Evolutionary conservation across 768 basidiomycete species (phyloP).

Genomic region (Termitomyces titanicus): DNA sequence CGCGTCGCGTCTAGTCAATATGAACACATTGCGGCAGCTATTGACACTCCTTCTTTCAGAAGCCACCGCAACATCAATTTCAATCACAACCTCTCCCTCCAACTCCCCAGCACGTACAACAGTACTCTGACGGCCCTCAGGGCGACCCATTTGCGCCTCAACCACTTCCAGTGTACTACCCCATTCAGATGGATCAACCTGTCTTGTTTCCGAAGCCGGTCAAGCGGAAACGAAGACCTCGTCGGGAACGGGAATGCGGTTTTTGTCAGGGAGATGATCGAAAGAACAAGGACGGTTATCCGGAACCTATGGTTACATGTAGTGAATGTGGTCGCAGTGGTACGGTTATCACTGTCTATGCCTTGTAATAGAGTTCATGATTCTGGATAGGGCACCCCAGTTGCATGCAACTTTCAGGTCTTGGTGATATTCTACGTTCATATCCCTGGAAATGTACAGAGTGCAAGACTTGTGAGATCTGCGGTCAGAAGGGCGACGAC

Average conservation of each 20-base stretch:
- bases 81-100: slow-evolving; percentile 21
- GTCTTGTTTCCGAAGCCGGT: slow-evolving; percentile 40
- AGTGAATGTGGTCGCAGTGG: slow-evolving; percentile 82
- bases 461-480: slow-evolving; percentile 91
- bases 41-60: slow-evolving; percentile 25
- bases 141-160: slow-evolving; percentile 82
- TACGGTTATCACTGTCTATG: slow-evolving; percentile 28
- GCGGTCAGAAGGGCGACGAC: slow-evolving; percentile 81
- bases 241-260: slow-evolving; percentile 66
- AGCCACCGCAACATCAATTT: slow-evolving; percentile 19
- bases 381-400: slow-evolving; percentile 69
- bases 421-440: slow-evolving; percentile 57
- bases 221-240: slow-evolving; percentile 42
- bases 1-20: slow-evolving; percentile 71
- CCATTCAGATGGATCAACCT: slow-evolving; percentile 40
- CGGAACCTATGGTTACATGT: slow-evolving; percentile 77
- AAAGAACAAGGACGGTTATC: slow-evolving; percentile 51
- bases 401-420: slow-evolving; percentile 65
- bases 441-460: slow-evolving; percentile 89
- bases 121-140: slow-evolving; percentile 73
- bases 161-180: slow-evolving; percentile 47
- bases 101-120: slow-evolving; percentile 34
- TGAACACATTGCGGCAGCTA: slow-evolving; percentile 18
- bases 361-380: not conserved
- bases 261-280: slow-evolving; percentile 71